Evolutionary conservation across 495 filamentous ascomycete species (phyloP).

Genomic region (Trichocladium antarcticum): DNA sequence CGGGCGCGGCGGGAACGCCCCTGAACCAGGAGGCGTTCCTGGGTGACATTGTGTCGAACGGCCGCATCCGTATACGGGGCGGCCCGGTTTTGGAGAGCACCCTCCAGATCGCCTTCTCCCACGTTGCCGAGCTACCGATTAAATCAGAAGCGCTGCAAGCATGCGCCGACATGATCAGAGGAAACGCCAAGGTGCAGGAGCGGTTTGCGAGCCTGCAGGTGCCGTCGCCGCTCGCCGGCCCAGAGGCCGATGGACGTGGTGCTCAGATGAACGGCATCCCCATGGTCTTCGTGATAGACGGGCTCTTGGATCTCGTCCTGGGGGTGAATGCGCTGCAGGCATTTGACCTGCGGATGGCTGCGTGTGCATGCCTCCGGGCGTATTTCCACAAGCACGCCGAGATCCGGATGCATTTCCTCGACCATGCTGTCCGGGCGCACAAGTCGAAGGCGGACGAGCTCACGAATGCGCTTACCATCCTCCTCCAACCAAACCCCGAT

Average conservation of each 20-base stretch:
- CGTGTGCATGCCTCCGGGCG: conserved; percentile 81
- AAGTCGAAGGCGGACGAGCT: conserved; percentile 65
- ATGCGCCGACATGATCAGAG: conserved; percentile 79
- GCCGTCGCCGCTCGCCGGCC: conserved; percentile 41
- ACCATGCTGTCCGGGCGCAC: conserved; percentile 82
- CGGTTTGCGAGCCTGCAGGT: conserved; percentile 77
- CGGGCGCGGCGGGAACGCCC: conserved; percentile 65
- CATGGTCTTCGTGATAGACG: conserved; percentile 84
- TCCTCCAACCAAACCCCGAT: conserved; percentile 53
- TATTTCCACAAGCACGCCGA: conserved; percentile 72
- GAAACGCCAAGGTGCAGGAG: conserved; percentile 70
- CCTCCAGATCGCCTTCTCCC: conserved; percentile 74
- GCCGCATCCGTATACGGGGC: conserved; percentile 7
- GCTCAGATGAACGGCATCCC: conserved; percentile 38
- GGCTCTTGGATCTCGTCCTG: conserved; percentile 78
- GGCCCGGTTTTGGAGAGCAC: conserved; percentile 72
- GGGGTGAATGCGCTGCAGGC: conserved; percentile 50
- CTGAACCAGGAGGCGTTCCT: conserved; percentile 81
- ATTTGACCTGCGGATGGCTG: conserved; percentile 72
- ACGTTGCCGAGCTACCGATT: conserved; percentile 59
- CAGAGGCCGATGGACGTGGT: conserved; percentile 31
- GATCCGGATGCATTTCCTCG: conserved; percentile 74
- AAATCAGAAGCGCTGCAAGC: conserved; percentile 75
- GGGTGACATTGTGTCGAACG: conserved; percentile 30
- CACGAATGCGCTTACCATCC: conserved; percentile 79